These are phyloP conservation scores for Torrubiellomyces zombiae DNA, from an alignment of 2,329 filamentous ascomycete genomes.

Conservation along the genomic window DNA sequence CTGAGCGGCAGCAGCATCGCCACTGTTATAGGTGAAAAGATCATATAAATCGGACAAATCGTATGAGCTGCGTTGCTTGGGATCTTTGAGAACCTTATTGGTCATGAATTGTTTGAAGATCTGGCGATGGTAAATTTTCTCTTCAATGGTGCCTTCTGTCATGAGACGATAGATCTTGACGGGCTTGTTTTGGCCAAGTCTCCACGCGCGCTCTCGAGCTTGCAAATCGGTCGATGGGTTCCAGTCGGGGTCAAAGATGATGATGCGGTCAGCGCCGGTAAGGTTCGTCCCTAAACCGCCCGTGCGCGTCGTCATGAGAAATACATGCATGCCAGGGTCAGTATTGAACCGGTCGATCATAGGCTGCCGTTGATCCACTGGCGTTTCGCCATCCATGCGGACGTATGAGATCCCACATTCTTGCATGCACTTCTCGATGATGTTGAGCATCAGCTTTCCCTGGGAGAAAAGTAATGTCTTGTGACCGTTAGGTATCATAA, in stretches of 20 bases:
- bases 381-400: constrained; percentile 86
- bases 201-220: constrained; percentile 88
- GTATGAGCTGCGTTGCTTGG: constrained; percentile 83
- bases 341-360: constrained; percentile 91
- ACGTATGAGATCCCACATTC: constrained; percentile 58
- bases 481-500: constrained; percentile 82
- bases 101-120: constrained; percentile 97
- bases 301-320: constrained; percentile 88
- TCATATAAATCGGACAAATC: constrained; percentile 83
- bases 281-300: constrained; percentile 88
- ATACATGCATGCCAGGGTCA: constrained; percentile 63
- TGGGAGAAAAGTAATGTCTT: constrained; percentile 91
- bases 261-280: constrained; percentile 86
- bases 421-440: constrained; percentile 68
- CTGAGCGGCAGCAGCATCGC: constrained; percentile 44
- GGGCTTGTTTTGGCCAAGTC: constrained; percentile 83
- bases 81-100: constrained; percentile 89
- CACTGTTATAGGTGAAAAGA: constrained; percentile 54
- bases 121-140: constrained; percentile 97
- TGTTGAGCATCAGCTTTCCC: constrained; percentile 87
- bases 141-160: constrained; percentile 94
- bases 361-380: constrained; percentile 71
- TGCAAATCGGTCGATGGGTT: constrained; percentile 95
- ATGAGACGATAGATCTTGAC: constrained; percentile 96
- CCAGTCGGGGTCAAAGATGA: constrained; percentile 98